These are phyloP conservation scores for Arabidopsis suecica DNA, from an alignment of 345 rosid species.

Conservation along the genomic window DNA sequence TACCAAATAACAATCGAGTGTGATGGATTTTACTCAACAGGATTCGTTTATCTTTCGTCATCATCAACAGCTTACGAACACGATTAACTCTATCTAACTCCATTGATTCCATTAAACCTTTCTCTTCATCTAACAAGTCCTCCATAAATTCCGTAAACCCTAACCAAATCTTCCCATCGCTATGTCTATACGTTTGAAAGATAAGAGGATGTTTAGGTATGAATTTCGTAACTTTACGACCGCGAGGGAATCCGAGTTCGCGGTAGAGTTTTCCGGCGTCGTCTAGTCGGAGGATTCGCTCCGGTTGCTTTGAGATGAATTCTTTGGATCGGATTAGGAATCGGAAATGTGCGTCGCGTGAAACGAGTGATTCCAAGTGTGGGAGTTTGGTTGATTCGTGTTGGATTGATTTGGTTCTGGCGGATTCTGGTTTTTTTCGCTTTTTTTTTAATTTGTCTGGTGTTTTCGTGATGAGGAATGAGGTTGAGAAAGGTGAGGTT, in stretches of 20 bases:
- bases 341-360: constrained; percentile 69
- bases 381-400: constrained; percentile 54
- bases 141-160: constrained; percentile 81
- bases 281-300: constrained; percentile 67
- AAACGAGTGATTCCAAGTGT: constrained; percentile 62
- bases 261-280: constrained; percentile 86
- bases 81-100: constrained; percentile 66
- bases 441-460: constrained; percentile 60
- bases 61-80: constrained; percentile 78
- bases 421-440: constrained; percentile 64
- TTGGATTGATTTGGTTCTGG: constrained; percentile 69
- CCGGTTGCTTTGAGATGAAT: constrained; percentile 71
- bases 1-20: constrained; percentile 70
- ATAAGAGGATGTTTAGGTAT: constrained; percentile 70
- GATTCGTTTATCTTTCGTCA: constrained; percentile 71
- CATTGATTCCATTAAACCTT: constrained; percentile 56
- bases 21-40: constrained; percentile 78
- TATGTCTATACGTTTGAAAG: constrained; percentile 66
- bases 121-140: constrained; percentile 66
- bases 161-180: constrained; percentile 73
- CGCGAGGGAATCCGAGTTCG: constrained; percentile 91
- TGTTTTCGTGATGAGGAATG: constrained; percentile 79
- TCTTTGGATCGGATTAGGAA: constrained; percentile 68
- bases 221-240: constrained; percentile 70
- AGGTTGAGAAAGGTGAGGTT: constrained; percentile 64